Percentiles rank a stretch among this genome's conserved stretches.
Conservation (phyloP, 345 rosid genomes). For the Turritis glabra region DNA sequence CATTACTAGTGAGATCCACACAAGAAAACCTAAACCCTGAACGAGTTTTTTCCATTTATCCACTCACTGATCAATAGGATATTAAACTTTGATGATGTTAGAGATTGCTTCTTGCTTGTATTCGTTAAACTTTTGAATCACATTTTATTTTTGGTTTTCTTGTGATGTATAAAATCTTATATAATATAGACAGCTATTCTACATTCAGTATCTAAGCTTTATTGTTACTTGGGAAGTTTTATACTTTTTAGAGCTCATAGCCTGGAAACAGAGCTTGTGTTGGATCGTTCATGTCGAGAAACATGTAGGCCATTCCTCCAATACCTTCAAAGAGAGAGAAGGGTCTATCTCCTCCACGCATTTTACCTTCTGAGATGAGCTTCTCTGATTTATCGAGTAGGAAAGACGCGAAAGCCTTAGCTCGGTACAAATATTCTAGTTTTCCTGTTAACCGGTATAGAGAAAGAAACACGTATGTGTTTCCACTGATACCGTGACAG, state of each 20-base stretch:
- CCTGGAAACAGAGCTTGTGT: conserved; percentile 61
- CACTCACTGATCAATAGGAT: conserved; percentile 9
- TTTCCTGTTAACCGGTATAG: conserved; percentile 54
- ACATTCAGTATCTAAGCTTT: neutral
- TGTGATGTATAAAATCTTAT: conserved; percentile 24
- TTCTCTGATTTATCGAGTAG: conserved; percentile 53
- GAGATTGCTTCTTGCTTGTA: conserved; percentile 20
- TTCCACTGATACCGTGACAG: conserved; percentile 75
- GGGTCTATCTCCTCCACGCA: conserved; percentile 65
- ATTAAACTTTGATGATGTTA: conserved; percentile 1
- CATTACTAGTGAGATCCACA: conserved; percentile 23
- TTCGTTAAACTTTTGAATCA: conserved; percentile 1
- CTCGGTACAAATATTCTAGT: conserved; percentile 48
- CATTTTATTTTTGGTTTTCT: conserved; percentile 13
- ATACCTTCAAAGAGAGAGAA: conserved; percentile 66
- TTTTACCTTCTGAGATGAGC: conserved; percentile 55
- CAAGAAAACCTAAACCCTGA: neutral
- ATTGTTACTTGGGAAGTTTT: neutral
- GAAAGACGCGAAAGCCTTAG: conserved; percentile 67
- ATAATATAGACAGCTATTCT: conserved; percentile 8
- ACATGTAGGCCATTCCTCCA: conserved; percentile 66
- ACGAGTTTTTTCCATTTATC: conserved; percentile 10
- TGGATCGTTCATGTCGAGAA: conserved; percentile 58
- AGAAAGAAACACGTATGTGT: conserved; percentile 61
- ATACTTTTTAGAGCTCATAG: conserved; percentile 48